Percentiles rank a stretch among this genome's conserved stretches.
Evolutionary conservation across 2,329 filamentous ascomycete genomes (phyloP).

Genomic region (Pseudogymnoascus pannorum): DNA sequence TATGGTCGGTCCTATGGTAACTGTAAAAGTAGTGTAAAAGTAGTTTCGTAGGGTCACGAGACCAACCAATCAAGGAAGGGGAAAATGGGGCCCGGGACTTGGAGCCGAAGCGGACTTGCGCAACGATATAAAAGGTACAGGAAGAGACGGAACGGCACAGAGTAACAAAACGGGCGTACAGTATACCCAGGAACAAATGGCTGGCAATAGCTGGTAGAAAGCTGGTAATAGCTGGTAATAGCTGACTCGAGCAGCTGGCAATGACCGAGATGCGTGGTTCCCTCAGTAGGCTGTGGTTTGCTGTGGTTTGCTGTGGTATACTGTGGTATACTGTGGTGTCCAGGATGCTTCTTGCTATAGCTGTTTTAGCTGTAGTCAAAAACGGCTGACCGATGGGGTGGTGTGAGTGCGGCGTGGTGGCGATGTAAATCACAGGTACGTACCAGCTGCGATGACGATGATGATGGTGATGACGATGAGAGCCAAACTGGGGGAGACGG

Average conservation of each 20-base stretch:
- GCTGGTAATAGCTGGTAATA: too few relatives aligned
- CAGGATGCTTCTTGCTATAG: background rate
- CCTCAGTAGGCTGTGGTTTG: conserved; percentile 1
- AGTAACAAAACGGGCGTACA: too few relatives aligned
- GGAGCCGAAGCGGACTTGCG: background rate
- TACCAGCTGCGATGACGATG: background rate
- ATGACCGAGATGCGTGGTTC: background rate
- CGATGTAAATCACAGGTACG: background rate
- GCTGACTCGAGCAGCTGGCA: background rate
- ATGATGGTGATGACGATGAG: background rate
- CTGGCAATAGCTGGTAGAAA: too few relatives aligned
- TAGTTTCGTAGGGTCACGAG: too few relatives aligned
- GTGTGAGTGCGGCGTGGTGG: background rate
- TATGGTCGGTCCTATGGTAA: too few relatives aligned
- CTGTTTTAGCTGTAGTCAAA: conserved; percentile 1
- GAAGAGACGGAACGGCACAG: background rate
- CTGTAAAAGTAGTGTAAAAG: too few relatives aligned
- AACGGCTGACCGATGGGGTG: background rate
- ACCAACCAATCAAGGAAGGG: background rate
- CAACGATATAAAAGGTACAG: conserved; percentile 5
- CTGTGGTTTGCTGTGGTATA: too few relatives aligned
- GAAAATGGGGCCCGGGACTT: background rate
- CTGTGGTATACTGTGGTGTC: too few relatives aligned
- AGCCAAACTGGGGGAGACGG: background rate
- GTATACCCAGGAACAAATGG: too few relatives aligned